A percentile compares a stretch with the other conserved stretches of the same genome.
These are phyloP conservation scores for Trypanosoma congolense DNA, from an alignment of 208 protist genomes.

Conservation along the genomic window DNA sequence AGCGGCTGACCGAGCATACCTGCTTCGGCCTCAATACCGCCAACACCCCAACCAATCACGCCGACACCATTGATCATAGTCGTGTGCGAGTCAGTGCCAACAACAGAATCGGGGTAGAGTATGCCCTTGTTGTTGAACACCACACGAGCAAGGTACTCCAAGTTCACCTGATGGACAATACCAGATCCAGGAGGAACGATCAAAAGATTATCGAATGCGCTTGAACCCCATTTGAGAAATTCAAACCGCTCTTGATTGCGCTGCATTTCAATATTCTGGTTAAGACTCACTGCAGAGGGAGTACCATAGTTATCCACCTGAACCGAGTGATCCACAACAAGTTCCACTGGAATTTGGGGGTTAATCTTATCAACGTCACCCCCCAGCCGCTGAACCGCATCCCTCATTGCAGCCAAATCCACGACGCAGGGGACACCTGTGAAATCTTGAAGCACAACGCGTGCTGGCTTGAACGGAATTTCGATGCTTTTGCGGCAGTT, in stretches of 20 bases:
- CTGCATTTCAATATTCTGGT: conserved; percentile 93
- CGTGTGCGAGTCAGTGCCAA: conserved; percentile 96
- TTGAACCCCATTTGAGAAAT: conserved; percentile 97
- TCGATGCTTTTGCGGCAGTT: conserved; percentile 88
- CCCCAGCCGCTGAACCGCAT: conserved; percentile 88
- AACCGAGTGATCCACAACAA: conserved; percentile 96
- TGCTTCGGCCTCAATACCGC: conserved; percentile 95
- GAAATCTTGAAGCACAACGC: conserved; percentile 95
- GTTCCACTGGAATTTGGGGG: conserved; percentile 94
- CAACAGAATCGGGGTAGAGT: conserved; percentile 96
- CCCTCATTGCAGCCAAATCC: conserved; percentile 95
- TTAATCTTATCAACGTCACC: conserved; percentile 92
- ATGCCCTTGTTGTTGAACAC: conserved; percentile 91
- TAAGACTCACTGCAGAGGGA: conserved; percentile 77
- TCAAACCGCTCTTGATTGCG: conserved; percentile 94
- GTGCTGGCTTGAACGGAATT: conserved; percentile 94
- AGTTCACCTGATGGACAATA: conserved; percentile 97
- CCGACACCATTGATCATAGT: conserved; percentile 97
- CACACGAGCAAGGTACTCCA: conserved; percentile 94
- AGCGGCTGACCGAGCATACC: conserved; percentile 95
- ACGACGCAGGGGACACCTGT: conserved; percentile 95
- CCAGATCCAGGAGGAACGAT: conserved; percentile 96
- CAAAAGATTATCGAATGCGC: conserved; percentile 91
- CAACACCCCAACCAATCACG: conserved; percentile 95
- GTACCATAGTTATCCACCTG: conserved; percentile 87